These are phyloP conservation scores for Trypanosoma lewisi DNA, from an alignment of 208 protist genomes.

Conservation along the genomic window DNA sequence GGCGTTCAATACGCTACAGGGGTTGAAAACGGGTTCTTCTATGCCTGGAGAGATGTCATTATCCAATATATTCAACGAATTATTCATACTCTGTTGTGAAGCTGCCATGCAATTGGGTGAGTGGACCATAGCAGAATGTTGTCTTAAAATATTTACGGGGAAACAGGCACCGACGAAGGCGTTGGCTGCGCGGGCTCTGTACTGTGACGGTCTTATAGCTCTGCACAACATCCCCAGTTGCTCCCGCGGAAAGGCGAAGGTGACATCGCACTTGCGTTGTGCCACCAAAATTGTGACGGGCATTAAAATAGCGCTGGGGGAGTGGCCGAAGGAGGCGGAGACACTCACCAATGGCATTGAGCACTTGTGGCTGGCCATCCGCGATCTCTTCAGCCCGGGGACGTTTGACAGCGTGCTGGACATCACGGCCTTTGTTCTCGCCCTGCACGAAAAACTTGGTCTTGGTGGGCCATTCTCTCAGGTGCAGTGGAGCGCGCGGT, in stretches of 20 bases:
- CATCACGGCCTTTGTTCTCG: slow-evolving; percentile 54
- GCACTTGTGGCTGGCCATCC: slow-evolving; percentile 58
- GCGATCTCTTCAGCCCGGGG: slow-evolving; percentile 43
- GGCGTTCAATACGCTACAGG: slow-evolving; percentile 34
- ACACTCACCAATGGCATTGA: slow-evolving; percentile 48
- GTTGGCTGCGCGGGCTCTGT: slow-evolving; percentile 50
- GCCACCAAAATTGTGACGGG: slow-evolving; percentile 53
- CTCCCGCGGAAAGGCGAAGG: slow-evolving; percentile 36
- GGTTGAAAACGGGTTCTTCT: not conserved
- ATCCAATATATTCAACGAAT: slow-evolving; percentile 33
- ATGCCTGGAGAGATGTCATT: not conserved
- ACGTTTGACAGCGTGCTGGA: slow-evolving; percentile 56
- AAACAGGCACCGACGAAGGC: slow-evolving; percentile 35
- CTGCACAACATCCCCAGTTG: slow-evolving; percentile 36
- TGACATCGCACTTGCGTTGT: slow-evolving; percentile 43
- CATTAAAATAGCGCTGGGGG: slow-evolving; percentile 56
- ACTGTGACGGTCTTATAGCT: slow-evolving; percentile 61
- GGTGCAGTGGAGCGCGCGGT: slow-evolving; percentile 70
- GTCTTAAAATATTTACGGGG: slow-evolving; percentile 28
- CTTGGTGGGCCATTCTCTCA: slow-evolving; percentile 62
- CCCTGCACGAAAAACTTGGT: slow-evolving; percentile 66
- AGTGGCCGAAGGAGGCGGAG: slow-evolving; percentile 58
- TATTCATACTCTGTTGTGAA: slow-evolving; percentile 76
- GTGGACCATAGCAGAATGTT: slow-evolving; percentile 56
- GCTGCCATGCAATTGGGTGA: slow-evolving; percentile 57